Evolutionary conservation across 2,329 filamentous ascomycete genomes (phyloP).

Genomic region (Venturia effusa): DNA sequence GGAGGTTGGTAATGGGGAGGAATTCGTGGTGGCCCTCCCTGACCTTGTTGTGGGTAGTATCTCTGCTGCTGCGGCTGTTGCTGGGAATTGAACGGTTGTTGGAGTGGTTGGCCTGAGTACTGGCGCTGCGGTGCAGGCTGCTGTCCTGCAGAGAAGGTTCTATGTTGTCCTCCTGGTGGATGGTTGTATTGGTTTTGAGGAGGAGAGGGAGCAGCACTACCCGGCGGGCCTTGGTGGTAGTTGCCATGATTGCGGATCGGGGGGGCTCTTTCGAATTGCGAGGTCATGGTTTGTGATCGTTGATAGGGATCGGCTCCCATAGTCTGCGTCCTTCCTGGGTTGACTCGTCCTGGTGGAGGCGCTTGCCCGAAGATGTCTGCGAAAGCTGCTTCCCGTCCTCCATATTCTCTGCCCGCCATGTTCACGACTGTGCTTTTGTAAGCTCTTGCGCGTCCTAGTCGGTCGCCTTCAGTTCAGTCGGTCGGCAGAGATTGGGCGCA

Average conservation of each 20-base stretch:
- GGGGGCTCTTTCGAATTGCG: slow-evolving; percentile 35
- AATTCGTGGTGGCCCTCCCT: slow-evolving; percentile 38
- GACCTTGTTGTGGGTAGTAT: slow-evolving; percentile 40
- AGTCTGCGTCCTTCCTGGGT: slow-evolving; percentile 22
- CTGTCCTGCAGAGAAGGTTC: not conserved
- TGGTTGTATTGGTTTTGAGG: not conserved
- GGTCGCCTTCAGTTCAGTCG: not conserved
- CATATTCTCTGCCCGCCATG: slow-evolving; percentile 42
- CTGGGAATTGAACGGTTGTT: slow-evolving; percentile 45
- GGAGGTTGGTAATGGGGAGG: slow-evolving; percentile 41
- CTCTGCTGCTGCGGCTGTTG: slow-evolving; percentile 45
- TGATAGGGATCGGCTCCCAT: slow-evolving; percentile 3
- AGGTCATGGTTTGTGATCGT: slow-evolving; percentile 88
- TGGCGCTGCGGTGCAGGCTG: slow-evolving; percentile 3
- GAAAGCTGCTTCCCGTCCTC: slow-evolving; percentile 86
- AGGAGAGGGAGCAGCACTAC: slow-evolving; percentile 18
- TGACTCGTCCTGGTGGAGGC: slow-evolving; percentile 46
- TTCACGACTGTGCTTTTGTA: not conserved
- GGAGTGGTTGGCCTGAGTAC: slow-evolving; percentile 23
- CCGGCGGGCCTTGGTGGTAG: not conserved
- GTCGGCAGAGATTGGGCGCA: not conserved
- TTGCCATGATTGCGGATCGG: slow-evolving; percentile 14
- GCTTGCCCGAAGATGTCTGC: slow-evolving; percentile 88
- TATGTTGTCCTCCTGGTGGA: slow-evolving; percentile 1
- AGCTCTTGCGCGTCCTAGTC: not conserved